Evolutionary conservation across 257 asterid genomes (phyloP).

Genomic region (Pogostemon cablin): DNA sequence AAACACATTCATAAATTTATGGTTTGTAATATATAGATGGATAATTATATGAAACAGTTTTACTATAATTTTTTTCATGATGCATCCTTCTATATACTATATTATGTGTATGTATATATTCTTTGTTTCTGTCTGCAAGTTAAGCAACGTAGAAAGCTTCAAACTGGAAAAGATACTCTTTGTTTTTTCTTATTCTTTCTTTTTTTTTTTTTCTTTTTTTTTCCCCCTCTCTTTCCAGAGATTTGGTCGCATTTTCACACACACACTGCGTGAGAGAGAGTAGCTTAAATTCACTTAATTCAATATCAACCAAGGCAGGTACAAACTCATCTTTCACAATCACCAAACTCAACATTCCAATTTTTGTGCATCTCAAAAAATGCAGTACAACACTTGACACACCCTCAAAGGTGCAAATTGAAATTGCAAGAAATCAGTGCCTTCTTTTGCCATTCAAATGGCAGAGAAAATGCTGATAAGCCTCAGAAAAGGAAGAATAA

Average conservation of each 20-base stretch:
- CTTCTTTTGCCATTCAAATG: too few species aligned
- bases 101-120: slow-evolving; percentile 24
- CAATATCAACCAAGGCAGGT: slow-evolving; percentile 1
- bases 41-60: neutral
- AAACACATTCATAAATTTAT: too few species aligned
- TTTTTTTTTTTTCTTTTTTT: slow-evolving; percentile 18
- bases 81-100: neutral
- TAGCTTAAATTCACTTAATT: neutral
- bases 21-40: too few species aligned
- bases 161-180: slow-evolving; percentile 30
- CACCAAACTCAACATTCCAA: neutral
- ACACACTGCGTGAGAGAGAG: neutral
- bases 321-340: neutral
- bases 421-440: too few species aligned
- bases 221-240: slow-evolving; percentile 18
- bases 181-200: too few species aligned
- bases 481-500: neutral
- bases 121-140: slow-evolving; percentile 53
- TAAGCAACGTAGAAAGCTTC: slow-evolving; percentile 52
- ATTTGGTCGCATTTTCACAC: slow-evolving; percentile 61
- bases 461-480: neutral
- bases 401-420: too few species aligned
- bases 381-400: neutral
- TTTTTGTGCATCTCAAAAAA: neutral
- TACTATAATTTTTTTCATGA: too few species aligned